These are phyloP conservation scores for Sporothrix variecibatus DNA, from an alignment of 2,329 filamentous ascomycete genomes.

Conservation along the genomic window DNA sequence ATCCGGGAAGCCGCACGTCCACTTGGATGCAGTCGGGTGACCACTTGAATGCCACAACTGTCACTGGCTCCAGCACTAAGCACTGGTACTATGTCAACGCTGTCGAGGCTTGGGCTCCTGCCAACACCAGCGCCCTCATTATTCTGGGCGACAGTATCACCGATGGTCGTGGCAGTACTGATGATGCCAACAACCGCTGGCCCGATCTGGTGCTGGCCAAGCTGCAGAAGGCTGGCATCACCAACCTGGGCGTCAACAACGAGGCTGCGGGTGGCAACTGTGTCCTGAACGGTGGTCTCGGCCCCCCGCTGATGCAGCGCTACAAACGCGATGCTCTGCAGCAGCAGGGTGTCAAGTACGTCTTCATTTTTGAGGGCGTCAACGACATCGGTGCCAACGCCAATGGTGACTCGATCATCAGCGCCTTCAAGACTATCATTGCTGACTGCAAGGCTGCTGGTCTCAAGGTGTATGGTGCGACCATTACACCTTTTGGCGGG, in stretches of 20 bases:
- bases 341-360: slow-evolving; percentile 59
- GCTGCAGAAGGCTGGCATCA: slow-evolving; percentile 50
- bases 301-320: slow-evolving; percentile 61
- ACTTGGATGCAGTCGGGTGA: slow-evolving; percentile 62
- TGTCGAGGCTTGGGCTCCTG: slow-evolving; percentile 55
- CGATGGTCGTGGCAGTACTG: slow-evolving; percentile 62
- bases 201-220: slow-evolving; percentile 49
- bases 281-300: slow-evolving; percentile 62
- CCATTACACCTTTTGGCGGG: slow-evolving; percentile 64
- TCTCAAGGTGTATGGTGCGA: slow-evolving; percentile 62
- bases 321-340: slow-evolving; percentile 66
- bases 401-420: slow-evolving; percentile 52
- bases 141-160: slow-evolving; percentile 69
- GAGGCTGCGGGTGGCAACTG: slow-evolving; percentile 71
- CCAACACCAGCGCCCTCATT: slow-evolving; percentile 47
- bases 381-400: slow-evolving; percentile 64
- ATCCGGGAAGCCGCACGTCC: slow-evolving; percentile 65
- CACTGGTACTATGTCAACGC: slow-evolving; percentile 63
- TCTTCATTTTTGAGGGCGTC: slow-evolving; percentile 68
- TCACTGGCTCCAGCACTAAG: slow-evolving; percentile 41
- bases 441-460: slow-evolving; percentile 55
- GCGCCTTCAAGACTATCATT: slow-evolving; percentile 61
- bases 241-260: slow-evolving; percentile 59
- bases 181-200: slow-evolving; percentile 56
- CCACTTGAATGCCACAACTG: slow-evolving; percentile 50